Percentiles rank a stretch among this genome's conserved stretches.
These are phyloP conservation scores for Rhodomyrtus tomentosa DNA, from an alignment of 345 rosid genomes.

Conservation along the genomic window DNA sequence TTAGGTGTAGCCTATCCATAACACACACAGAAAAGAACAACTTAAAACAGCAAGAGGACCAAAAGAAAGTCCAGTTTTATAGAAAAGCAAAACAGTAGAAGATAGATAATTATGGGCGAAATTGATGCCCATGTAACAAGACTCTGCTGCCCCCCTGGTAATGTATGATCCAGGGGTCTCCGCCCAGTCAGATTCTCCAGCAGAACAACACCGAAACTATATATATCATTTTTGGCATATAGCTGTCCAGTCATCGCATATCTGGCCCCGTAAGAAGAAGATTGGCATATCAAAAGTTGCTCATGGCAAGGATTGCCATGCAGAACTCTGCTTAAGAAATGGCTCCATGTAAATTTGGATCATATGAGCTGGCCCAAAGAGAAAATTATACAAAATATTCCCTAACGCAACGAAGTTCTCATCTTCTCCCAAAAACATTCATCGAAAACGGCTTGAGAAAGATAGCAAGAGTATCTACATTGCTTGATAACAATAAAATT, in stretches of 20 bases:
- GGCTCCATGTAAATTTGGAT: not conserved
- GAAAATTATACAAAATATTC: not conserved
- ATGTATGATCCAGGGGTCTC: conserved; percentile 90
- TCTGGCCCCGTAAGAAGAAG: conserved; percentile 16
- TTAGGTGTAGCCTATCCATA: conserved; percentile 71
- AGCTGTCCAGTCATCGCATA: conserved; percentile 97
- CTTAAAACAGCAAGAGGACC: not conserved
- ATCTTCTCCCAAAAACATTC: not conserved
- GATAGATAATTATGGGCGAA: not conserved
- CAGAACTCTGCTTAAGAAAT: not conserved
- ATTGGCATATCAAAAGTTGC: not conserved
- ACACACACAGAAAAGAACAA: not conserved
- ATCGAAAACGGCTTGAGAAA: too few relatives aligned
- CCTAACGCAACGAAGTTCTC: not conserved
- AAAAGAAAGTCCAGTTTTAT: not conserved
- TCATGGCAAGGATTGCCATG: not conserved
- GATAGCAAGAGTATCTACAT: too few relatives aligned
- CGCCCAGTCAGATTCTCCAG: conserved; percentile 92
- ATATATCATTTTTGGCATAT: conserved; percentile 73
- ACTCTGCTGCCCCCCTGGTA: conserved; percentile 87
- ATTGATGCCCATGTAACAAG: conserved; percentile 53
- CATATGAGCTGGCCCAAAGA: not conserved
- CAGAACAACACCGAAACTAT: conserved; percentile 52
- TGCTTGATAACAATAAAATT: not conserved
- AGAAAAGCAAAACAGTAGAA: not conserved